phyloP scores from a whole-genome alignment of 2,329 filamentous ascomycete genomes.

The Penicillium sp. region DNA sequence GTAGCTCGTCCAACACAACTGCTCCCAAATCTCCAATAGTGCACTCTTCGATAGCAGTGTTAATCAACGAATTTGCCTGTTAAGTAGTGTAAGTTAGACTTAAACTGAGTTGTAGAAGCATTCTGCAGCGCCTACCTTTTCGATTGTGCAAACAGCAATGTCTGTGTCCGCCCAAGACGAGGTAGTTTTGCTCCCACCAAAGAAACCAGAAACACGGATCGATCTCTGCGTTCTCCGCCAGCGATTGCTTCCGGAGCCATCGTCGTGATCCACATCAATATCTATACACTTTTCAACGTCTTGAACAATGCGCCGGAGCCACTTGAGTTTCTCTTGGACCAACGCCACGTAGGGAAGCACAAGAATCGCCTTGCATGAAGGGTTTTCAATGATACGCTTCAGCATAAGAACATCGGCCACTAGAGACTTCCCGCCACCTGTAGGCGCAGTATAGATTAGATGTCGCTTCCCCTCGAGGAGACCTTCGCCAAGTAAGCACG shows the following conservation, averaged over 20 bases:
- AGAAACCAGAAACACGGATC: conserved; percentile 73
- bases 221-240: conserved; percentile 61
- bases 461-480: conserved; percentile 69
- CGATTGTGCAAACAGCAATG: conserved; percentile 78
- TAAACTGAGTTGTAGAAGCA: background rate
- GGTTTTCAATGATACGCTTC: conserved; percentile 69
- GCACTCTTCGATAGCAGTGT: conserved; percentile 73
- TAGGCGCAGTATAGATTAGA: conserved; percentile 79
- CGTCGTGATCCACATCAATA: conserved; percentile 32
- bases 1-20: conserved; percentile 77
- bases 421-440: conserved; percentile 77
- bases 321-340: conserved; percentile 78
- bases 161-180: conserved; percentile 75
- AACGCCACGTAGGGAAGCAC: conserved; percentile 79
- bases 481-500: conserved; percentile 71
- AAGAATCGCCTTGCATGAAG: conserved; percentile 69
- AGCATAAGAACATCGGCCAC: conserved; percentile 76
- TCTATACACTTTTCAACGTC: conserved; percentile 56
- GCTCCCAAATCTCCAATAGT: conserved; percentile 67
- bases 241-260: conserved; percentile 44
- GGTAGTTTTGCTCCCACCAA: conserved; percentile 72
- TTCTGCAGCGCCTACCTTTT: conserved; percentile 62
- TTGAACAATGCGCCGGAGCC: conserved; percentile 70
- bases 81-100: conserved; percentile 12
- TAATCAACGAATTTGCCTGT: conserved; percentile 75